These are phyloP conservation scores for Verticillium albo-atrum DNA, from an alignment of 2,329 filamentous ascomycete genomes.

Conservation along the genomic window DNA sequence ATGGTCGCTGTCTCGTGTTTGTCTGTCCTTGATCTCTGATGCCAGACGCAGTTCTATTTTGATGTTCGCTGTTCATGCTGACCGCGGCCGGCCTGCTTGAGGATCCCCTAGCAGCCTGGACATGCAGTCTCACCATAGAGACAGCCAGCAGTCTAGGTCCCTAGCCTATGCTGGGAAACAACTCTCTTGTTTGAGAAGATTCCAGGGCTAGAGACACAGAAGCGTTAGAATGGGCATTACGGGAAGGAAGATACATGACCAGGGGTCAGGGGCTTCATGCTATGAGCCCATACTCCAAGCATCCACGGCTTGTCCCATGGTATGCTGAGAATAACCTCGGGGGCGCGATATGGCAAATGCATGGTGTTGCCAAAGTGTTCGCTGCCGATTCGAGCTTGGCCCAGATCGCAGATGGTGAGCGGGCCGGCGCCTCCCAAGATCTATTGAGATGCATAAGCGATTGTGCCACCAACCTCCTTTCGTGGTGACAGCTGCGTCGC, in stretches of 20 bases:
- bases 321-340: constrained; percentile 31
- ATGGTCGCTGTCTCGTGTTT: constrained; percentile 9
- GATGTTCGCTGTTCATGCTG: too few species aligned
- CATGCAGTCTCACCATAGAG: too few species aligned
- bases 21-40: constrained; percentile 3
- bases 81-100: too few species aligned
- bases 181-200: constrained; percentile 14
- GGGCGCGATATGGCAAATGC: constrained; percentile 25
- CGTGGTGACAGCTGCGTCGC: constrained; percentile 24
- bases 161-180: too few species aligned
- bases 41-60: too few species aligned
- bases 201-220: constrained; percentile 16
- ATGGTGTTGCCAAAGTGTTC: constrained; percentile 18
- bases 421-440: constrained; percentile 24
- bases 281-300: constrained; percentile 22
- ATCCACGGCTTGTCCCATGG: constrained; percentile 26
- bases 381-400: constrained; percentile 26
- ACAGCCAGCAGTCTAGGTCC: too few species aligned
- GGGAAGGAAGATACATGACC: constrained; percentile 64
- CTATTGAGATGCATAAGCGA: constrained; percentile 26
- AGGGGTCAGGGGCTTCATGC: constrained; percentile 47
- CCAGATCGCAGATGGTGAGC: constrained; percentile 28
- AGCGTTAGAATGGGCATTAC: constrained; percentile 49
- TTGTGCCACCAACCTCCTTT: constrained; percentile 18
- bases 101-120: too few species aligned